Evolutionary conservation across 768 basidiomycete species (phyloP).

Genomic region (Lenzites betulinus): DNA sequence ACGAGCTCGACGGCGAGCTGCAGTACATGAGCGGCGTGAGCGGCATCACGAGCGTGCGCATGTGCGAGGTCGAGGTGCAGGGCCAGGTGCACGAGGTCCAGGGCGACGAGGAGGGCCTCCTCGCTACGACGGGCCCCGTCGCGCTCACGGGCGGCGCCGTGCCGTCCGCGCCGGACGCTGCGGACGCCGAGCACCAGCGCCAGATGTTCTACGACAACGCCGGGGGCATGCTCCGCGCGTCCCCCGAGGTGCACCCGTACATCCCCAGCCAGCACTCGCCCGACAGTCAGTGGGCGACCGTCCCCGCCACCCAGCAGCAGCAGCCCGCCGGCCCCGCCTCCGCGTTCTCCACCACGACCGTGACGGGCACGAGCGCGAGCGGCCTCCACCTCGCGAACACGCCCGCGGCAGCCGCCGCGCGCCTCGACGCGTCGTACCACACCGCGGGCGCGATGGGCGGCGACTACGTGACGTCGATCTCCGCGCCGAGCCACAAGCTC

Average conservation of each 20-base stretch:
- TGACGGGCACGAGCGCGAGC: slow-evolving; percentile 24
- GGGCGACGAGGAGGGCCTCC: slow-evolving; percentile 59
- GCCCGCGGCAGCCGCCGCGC: slow-evolving; percentile 4
- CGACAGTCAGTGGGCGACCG: slow-evolving; percentile 41
- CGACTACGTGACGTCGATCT: slow-evolving; percentile 49
- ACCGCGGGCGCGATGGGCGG: slow-evolving; percentile 24
- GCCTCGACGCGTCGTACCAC: slow-evolving; percentile 25
- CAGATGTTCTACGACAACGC: slow-evolving; percentile 28
- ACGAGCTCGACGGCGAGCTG: slow-evolving; percentile 22
- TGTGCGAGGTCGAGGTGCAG: slow-evolving; percentile 62
- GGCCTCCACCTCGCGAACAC: slow-evolving; percentile 22
- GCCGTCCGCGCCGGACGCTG: slow-evolving; percentile 24
- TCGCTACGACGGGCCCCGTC: slow-evolving; percentile 34
- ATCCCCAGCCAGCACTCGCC: slow-evolving; percentile 27
- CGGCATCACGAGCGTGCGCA: slow-evolving; percentile 47
- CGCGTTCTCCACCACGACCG: slow-evolving; percentile 39
- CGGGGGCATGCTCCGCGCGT: slow-evolving; percentile 16
- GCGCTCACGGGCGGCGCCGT: slow-evolving; percentile 19
- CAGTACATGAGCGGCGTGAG: slow-evolving; percentile 17
- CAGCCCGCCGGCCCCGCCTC: slow-evolving; percentile 33
- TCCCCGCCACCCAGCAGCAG: slow-evolving; percentile 25
- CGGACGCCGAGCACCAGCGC: slow-evolving; percentile 12
- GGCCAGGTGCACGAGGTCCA: slow-evolving; percentile 57
- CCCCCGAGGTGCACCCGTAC: slow-evolving; percentile 24
- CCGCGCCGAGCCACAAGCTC: slow-evolving; percentile 70